phyloP scores from a whole-genome alignment of 2,329 filamentous ascomycete species.

The Clonostachys rosea region DNA sequence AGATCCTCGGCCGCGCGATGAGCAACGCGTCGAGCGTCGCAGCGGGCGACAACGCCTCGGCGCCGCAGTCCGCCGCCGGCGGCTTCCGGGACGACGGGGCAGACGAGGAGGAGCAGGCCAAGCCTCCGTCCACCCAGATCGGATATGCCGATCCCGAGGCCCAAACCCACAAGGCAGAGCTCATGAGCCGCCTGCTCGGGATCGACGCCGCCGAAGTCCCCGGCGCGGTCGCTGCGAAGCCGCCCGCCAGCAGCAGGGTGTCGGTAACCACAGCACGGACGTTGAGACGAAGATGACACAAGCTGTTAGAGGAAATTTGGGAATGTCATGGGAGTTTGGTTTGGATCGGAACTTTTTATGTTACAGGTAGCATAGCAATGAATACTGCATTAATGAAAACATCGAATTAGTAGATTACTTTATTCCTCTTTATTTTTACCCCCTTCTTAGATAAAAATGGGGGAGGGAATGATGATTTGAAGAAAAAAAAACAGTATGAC shows the following conservation, averaged over 20 bases:
- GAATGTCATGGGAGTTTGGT: background rate
- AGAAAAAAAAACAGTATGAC: background rate
- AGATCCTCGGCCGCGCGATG: conserved; percentile 52
- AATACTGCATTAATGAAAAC: too few species aligned
- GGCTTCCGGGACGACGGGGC: conserved; percentile 1
- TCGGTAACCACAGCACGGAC: background rate
- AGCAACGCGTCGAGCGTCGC: conserved; percentile 52
- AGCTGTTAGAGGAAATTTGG: background rate
- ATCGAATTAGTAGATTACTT: too few species aligned
- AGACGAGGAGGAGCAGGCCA: conserved; percentile 6
- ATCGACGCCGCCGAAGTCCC: conserved; percentile 2
- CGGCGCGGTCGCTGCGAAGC: background rate
- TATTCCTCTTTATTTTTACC: too few species aligned
- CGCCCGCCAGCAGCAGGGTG: background rate
- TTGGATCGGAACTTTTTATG: background rate
- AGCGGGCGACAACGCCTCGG: conserved; percentile 18
- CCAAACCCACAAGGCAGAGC: conserved; percentile 30
- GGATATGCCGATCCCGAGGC: conserved; percentile 48
- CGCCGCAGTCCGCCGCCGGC: conserved; percentile 3
- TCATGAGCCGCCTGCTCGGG: conserved; percentile 39
- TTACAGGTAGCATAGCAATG: background rate
- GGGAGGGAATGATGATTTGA: background rate
- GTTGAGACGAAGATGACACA: background rate
- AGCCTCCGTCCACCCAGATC: conserved; percentile 46
- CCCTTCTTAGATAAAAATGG: background rate